Conservation (phyloP, 2,329 filamentous ascomycete species). For the Trichocomaceae sp. region DNA sequence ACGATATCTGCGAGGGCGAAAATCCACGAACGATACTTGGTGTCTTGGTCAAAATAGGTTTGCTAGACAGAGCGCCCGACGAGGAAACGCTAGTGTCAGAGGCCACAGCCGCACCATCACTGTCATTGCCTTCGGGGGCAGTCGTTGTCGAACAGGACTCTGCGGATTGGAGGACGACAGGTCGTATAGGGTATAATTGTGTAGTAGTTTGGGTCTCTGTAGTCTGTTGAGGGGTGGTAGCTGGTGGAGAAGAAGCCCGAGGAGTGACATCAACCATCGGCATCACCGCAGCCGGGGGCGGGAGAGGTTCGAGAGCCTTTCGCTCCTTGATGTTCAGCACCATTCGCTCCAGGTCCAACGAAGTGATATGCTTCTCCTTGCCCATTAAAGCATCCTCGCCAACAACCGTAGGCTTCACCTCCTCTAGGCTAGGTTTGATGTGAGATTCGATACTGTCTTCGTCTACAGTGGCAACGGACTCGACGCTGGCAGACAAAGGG, state of each 20-base stretch:
- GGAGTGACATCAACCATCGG: constrained; percentile 36
- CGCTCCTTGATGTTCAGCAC: constrained; percentile 86
- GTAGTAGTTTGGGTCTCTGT: not conserved
- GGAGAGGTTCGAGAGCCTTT: constrained; percentile 57
- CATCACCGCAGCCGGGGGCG: constrained; percentile 32
- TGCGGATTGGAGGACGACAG: constrained; percentile 26
- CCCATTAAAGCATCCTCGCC: constrained; percentile 59
- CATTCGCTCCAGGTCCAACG: constrained; percentile 87
- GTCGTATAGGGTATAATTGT: constrained; percentile 22
- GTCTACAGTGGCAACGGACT: constrained; percentile 63
- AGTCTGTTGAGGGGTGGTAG: constrained; percentile 6
- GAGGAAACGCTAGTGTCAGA: constrained; percentile 60
- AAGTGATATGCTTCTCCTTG: constrained; percentile 83
- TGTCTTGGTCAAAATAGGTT: constrained; percentile 47
- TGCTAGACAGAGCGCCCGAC: constrained; percentile 34
- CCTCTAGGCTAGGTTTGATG: constrained; percentile 59
- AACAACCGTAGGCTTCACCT: constrained; percentile 53
- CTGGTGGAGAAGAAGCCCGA: constrained; percentile 36
- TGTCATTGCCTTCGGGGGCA: constrained; percentile 38
- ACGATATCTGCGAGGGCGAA: constrained; percentile 66
- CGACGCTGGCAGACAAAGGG: constrained; percentile 69
- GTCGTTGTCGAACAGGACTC: constrained; percentile 56
- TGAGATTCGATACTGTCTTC: constrained; percentile 47
- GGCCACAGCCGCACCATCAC: constrained; percentile 39
- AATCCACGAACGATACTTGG: constrained; percentile 80